Percentiles rank a stretch among this genome's conserved stretches.
Conservation (phyloP, 2,329 filamentous ascomycete genomes). For the Monilinia vaccinii-corymbosi region DNA sequence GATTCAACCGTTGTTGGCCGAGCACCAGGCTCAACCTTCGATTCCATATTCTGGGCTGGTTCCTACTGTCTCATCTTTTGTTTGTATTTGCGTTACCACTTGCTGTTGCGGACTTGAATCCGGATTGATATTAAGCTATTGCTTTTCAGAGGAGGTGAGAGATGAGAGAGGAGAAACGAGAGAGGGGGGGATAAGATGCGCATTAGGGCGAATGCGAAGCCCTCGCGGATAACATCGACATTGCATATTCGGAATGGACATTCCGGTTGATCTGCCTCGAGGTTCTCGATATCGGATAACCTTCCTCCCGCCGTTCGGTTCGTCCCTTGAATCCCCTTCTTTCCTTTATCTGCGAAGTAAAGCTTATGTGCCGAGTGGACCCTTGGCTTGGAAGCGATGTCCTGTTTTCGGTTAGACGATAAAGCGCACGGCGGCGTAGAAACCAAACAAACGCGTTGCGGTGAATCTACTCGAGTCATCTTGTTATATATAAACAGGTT, state of each 20-base stretch:
- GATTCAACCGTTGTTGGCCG: not conserved
- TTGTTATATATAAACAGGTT: too few species aligned
- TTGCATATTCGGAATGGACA: not conserved
- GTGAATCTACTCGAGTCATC: not conserved
- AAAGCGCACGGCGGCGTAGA: not conserved
- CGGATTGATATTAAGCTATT: not conserved
- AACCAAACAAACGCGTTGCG: not conserved
- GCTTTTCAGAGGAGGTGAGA: not conserved
- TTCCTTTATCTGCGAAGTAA: not conserved
- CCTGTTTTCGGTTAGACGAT: not conserved
- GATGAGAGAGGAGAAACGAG: too few species aligned
- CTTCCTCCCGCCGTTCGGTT: too few species aligned
- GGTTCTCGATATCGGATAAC: not conserved
- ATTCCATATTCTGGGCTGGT: not conserved
- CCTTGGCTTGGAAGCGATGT: not conserved
- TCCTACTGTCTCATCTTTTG: not conserved
- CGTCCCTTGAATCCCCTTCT: too few species aligned
- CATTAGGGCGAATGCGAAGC: not conserved
- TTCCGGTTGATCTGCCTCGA: not conserved
- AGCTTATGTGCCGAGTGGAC: not conserved
- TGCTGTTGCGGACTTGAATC: not conserved
- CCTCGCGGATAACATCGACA: not conserved
- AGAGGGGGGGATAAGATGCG: too few species aligned
- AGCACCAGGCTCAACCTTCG: not conserved
- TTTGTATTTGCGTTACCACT: not conserved